phyloP scores from a whole-genome alignment of 768 basidiomycete species.

The Amylocystis lapponica region DNA sequence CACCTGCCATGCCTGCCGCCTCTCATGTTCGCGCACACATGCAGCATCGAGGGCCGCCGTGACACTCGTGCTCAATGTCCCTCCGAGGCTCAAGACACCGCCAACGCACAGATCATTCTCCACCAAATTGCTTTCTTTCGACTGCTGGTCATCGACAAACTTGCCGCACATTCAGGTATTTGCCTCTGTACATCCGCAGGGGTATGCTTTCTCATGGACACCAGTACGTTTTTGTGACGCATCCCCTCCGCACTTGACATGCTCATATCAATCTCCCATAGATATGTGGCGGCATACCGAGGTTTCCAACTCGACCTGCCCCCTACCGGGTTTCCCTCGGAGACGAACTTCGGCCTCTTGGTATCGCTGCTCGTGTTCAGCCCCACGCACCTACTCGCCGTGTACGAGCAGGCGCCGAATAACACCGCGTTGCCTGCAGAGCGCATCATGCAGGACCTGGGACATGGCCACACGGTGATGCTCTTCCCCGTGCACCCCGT shows the following conservation, averaged over 20 bases:
- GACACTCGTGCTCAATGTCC: too few relatives aligned
- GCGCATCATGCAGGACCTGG: neutral
- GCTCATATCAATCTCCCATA: neutral
- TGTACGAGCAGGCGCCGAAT: conserved; percentile 8
- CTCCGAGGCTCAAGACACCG: too few relatives aligned
- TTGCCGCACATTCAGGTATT: too few relatives aligned
- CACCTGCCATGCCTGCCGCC: too few relatives aligned
- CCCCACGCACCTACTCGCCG: conserved; percentile 15
- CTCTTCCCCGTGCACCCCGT: conserved; percentile 60
- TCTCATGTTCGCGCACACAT: too few relatives aligned
- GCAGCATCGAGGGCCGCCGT: too few relatives aligned
- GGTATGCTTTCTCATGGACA: neutral
- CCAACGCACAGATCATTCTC: too few relatives aligned
- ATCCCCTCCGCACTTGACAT: neutral
- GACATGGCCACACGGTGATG: conserved; percentile 1
- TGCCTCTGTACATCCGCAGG: too few relatives aligned
- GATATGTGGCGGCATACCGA: conserved; percentile 7
- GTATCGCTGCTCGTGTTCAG: conserved; percentile 9
- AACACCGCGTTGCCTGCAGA: conserved; percentile 2
- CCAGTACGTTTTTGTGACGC: too few relatives aligned
- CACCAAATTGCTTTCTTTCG: too few relatives aligned
- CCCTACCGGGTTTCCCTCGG: conserved; percentile 2
- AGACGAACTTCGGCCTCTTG: conserved; percentile 12
- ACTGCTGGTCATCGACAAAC: too few relatives aligned
- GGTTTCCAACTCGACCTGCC: conserved; percentile 11